phyloP scores from a whole-genome alignment of 1,284 basidiomycete species.

The Ceratobasidium sp. region DNA sequence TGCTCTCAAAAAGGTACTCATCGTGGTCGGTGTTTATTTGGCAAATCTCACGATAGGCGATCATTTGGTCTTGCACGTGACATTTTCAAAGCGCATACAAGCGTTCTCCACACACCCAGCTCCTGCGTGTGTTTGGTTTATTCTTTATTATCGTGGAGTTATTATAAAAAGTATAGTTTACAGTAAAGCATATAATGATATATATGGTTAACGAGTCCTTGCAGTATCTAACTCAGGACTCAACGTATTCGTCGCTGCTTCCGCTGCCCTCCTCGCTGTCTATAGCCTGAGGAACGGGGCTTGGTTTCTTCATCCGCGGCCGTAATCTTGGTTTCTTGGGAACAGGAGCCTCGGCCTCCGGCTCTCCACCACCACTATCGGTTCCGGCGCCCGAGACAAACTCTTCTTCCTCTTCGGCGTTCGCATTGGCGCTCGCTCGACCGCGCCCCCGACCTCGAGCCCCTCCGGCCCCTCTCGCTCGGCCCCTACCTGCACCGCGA shows the following conservation, averaged over 20 bases:
- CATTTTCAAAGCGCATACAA: not conserved
- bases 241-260: constrained; percentile 36
- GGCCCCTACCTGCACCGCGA: constrained; percentile 28
- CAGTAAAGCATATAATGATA: not conserved
- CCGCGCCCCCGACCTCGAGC: constrained; percentile 24
- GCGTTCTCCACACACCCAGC: no score
- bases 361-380: not conserved
- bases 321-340: constrained; percentile 29
- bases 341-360: constrained; percentile 10
- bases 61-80: not conserved
- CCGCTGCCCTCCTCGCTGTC: constrained; percentile 18
- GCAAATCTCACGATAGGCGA: constrained; percentile 7
- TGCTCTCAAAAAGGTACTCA: constrained; percentile 37
- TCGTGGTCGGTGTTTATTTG: constrained; percentile 35
- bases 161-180: no score
- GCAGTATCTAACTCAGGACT: not conserved
- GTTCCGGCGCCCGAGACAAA: constrained; percentile 13
- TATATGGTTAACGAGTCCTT: not conserved
- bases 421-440: constrained; percentile 7
- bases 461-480: constrained; percentile 24
- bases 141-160: no score
- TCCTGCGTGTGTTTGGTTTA: no score
- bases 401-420: constrained; percentile 39
- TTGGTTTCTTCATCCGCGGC: constrained; percentile 38
- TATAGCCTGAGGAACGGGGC: constrained; percentile 15